Evolutionary conservation across 352 stramenopile genomes (phyloP).

Genomic region (Phytophthora hibernalis): DNA sequence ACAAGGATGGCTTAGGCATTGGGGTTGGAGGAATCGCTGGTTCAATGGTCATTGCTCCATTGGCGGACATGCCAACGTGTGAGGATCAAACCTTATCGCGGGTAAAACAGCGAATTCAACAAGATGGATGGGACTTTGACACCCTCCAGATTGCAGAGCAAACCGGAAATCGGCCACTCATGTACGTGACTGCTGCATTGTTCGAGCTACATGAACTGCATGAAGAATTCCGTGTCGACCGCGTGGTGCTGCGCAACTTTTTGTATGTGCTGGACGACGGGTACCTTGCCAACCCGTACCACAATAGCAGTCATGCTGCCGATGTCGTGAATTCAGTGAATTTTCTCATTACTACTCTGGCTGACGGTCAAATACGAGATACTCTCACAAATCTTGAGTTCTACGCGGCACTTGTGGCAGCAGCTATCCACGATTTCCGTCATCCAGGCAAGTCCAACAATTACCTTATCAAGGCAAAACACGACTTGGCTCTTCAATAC

Average conservation of each 20-base stretch:
- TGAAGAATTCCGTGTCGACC: conserved; percentile 78
- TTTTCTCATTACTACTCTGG: conserved; percentile 74
- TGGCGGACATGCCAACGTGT: conserved; percentile 66
- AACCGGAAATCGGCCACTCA: conserved; percentile 69
- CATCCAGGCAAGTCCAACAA: conserved; percentile 89
- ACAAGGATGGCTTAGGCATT: conserved; percentile 54
- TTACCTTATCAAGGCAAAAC: conserved; percentile 83
- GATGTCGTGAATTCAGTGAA: conserved; percentile 89
- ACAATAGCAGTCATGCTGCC: conserved; percentile 81
- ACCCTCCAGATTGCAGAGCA: conserved; percentile 74
- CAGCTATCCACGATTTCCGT: conserved; percentile 87
- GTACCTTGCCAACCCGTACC: conserved; percentile 80
- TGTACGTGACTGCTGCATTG: conserved; percentile 82
- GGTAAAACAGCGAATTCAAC: conserved; percentile 64
- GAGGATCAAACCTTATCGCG: conserved; percentile 56
- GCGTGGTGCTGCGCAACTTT: conserved; percentile 79
- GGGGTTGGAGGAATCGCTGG: conserved; percentile 24
- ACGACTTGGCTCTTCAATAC: conserved; percentile 85
- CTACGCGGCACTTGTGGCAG: conserved; percentile 78
- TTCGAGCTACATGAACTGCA: conserved; percentile 86
- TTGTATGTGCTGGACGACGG: conserved; percentile 80
- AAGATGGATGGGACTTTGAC: conserved; percentile 78
- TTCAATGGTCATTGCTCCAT: conserved; percentile 40
- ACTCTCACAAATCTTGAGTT: conserved; percentile 82
- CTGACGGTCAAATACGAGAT: conserved; percentile 76